Percentiles rank a stretch among this genome's conserved stretches.
These are phyloP conservation scores for Pythium graminicola DNA, from an alignment of 352 stramenopile genomes.

Conservation along the genomic window DNA sequence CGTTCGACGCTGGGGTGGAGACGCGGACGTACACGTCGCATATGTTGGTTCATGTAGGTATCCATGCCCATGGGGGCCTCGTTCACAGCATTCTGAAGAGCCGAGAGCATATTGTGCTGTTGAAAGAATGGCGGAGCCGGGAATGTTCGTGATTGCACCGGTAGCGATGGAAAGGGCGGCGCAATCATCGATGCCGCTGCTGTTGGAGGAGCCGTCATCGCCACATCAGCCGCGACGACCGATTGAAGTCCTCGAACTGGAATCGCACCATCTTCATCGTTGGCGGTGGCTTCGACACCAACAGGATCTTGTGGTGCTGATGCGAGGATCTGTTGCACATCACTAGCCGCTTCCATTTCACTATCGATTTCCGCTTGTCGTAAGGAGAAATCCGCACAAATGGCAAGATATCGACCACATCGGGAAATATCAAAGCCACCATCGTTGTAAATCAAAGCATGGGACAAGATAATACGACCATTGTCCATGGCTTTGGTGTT, in stretches of 20 bases:
- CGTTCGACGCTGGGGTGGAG: slow-evolving; percentile 28
- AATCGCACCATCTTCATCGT: slow-evolving; percentile 36
- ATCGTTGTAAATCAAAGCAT: slow-evolving; percentile 97
- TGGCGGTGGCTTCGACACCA: slow-evolving; percentile 44
- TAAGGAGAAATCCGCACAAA: slow-evolving; percentile 92
- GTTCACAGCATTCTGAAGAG: slow-evolving; percentile 50
- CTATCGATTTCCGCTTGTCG: slow-evolving; percentile 84
- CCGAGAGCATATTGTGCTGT: slow-evolving; percentile 45
- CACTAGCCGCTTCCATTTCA: slow-evolving; percentile 72
- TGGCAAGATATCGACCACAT: slow-evolving; percentile 91
- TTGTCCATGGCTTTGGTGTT: slow-evolving; percentile 84
- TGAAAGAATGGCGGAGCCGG: slow-evolving; percentile 17
- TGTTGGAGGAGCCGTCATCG: slow-evolving; percentile 4
- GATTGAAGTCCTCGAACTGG: slow-evolving; percentile 15
- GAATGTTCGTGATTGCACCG: slow-evolving; percentile 18
- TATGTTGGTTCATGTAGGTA: slow-evolving; percentile 78
- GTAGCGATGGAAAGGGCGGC: slow-evolving; percentile 8
- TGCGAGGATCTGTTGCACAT: slow-evolving; percentile 69
- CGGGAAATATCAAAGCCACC: slow-evolving; percentile 96
- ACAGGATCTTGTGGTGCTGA: slow-evolving; percentile 52
- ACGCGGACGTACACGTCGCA: slow-evolving; percentile 66
- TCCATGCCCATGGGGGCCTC: slow-evolving; percentile 68
- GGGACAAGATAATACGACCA: slow-evolving; percentile 76
- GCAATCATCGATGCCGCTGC: slow-evolving; percentile 10
- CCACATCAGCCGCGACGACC: slow-evolving; percentile 11